Base-by-base conservation (phyloP, 2,329 filamentous ascomycete genomes). In the Curvularia eragrostidis region DNA sequence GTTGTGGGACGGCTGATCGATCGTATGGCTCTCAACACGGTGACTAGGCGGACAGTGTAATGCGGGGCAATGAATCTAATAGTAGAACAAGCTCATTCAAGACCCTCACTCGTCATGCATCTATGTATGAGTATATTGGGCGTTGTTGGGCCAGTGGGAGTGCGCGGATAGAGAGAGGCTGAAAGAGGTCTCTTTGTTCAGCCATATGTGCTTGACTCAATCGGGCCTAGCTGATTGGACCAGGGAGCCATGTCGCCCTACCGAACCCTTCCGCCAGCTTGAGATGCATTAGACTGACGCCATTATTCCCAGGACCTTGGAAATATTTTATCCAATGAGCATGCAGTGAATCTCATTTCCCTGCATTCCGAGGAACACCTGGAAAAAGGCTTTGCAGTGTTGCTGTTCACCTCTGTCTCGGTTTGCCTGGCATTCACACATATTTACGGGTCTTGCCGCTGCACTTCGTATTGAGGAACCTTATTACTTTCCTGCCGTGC, bases 1-100 rank as follows among this genome's bases (percentile, higher is more conserved):
- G 23, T 55, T 30, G 47, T 36, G 12, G 19, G 47, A 21, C 32
- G 39, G 53, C 34, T 30, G 39, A 23, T 46, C 47, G 30, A 43
- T 55, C 38, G 26, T n/a, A 49, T 30, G 38, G 26, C 10, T 23
- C 39, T 32, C 23, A 13, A 26, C 26, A 19, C 24, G 24, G 15
- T 46, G 30, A 38, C 9, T 21, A 24, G 26, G 7, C 32, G 24
- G 21, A 36, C 23, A 13, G 30, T 6, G 18, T 18, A 51, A n/a
- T 5, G 23, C 19, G 9, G 18, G 19, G 32, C 1, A 15, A 39
- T n/a, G 23, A 26, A 5, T 6, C 21, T 7, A 5, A 15, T 23
- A 32, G 23, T 15, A 9, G 8, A 12, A 6, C 15, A 39, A 10
- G 13, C 9, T n/a, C 12, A 32, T 9, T 10, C 21, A 12, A 9